phyloP scores from a whole-genome alignment of 108 stramenopile genomes.

The Aurantiochytrium sp. region DNA sequence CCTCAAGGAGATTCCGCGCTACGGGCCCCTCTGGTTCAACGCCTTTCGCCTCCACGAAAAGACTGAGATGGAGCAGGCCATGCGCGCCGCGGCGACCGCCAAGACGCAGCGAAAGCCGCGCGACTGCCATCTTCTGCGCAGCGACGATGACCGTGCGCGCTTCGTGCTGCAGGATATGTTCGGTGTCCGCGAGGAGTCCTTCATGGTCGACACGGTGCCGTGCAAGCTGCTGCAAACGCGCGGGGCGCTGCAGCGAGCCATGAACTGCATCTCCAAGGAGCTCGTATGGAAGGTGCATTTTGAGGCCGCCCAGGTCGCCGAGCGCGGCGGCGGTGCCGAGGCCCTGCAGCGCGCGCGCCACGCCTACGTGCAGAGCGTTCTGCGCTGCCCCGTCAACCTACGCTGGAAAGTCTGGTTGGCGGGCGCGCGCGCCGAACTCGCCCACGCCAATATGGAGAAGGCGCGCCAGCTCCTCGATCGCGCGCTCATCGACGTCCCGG shows the following conservation, averaged over 20 bases:
- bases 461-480: slow-evolving; percentile 76
- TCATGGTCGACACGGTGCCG: not conserved
- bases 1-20: slow-evolving; percentile 79
- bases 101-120: not conserved
- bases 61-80: slow-evolving; percentile 33
- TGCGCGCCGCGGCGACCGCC: not conserved
- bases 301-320: slow-evolving; percentile 84
- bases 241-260: slow-evolving; percentile 72
- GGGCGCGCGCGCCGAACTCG: slow-evolving; percentile 86
- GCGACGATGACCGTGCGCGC: not conserved
- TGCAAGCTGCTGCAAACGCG: slow-evolving; percentile 63
- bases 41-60: slow-evolving; percentile 80
- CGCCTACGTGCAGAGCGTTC: slow-evolving; percentile 72
- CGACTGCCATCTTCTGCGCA: not conserved
- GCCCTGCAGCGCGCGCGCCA: slow-evolving; percentile 52
- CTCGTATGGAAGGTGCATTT: slow-evolving; percentile 92
- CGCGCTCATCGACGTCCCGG: slow-evolving; percentile 79
- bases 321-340: slow-evolving; percentile 69
- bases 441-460: slow-evolving; percentile 65
- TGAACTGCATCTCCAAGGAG: slow-evolving; percentile 78
- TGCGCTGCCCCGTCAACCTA: slow-evolving; percentile 79
- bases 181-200: not conserved
- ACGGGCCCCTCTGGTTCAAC: slow-evolving; percentile 94
- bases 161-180: not conserved
- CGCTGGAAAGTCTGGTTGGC: slow-evolving; percentile 93